These are phyloP conservation scores for Chlorociboria aeruginascens DNA, from an alignment of 495 filamentous ascomycete species.

Conservation along the genomic window DNA sequence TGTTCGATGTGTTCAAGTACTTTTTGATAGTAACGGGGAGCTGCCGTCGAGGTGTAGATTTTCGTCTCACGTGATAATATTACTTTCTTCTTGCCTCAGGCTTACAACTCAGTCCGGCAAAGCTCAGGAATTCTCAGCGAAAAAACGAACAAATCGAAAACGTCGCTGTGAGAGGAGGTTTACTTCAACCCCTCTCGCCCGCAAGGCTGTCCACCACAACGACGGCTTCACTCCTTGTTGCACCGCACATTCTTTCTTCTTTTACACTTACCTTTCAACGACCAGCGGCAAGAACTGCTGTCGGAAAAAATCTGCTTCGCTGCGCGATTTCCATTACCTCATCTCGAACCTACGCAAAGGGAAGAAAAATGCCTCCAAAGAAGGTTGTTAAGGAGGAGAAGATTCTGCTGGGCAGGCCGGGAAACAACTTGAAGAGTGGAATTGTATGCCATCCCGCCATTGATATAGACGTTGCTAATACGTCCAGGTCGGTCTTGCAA, in stretches of 20 bases:
- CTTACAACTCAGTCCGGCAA: no score
- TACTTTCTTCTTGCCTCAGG: no score
- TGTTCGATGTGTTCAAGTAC: no score
- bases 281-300: conserved; percentile 52
- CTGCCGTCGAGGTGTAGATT: no score
- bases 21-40: no score
- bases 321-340: conserved; percentile 19
- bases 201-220: conserved; percentile 23
- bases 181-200: conserved; percentile 9
- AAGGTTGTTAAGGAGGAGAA: conserved; percentile 61
- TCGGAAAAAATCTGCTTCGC: conserved; percentile 21
- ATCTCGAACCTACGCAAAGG: conserved; percentile 25
- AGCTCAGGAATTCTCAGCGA: no score
- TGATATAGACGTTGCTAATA: conserved; percentile 4
- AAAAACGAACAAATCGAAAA: neutral
- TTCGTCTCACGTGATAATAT: no score
- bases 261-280: conserved; percentile 30
- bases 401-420: conserved; percentile 82
- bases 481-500: conserved; percentile 86
- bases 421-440: conserved; percentile 98
- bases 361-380: conserved; percentile 63
- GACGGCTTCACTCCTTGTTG: conserved; percentile 33
- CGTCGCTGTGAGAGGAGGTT: conserved; percentile 13
- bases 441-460: conserved; percentile 62
- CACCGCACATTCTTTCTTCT: conserved; percentile 40